phyloP scores from a whole-genome alignment of 768 basidiomycete genomes.

The Roridomyces roridus region DNA sequence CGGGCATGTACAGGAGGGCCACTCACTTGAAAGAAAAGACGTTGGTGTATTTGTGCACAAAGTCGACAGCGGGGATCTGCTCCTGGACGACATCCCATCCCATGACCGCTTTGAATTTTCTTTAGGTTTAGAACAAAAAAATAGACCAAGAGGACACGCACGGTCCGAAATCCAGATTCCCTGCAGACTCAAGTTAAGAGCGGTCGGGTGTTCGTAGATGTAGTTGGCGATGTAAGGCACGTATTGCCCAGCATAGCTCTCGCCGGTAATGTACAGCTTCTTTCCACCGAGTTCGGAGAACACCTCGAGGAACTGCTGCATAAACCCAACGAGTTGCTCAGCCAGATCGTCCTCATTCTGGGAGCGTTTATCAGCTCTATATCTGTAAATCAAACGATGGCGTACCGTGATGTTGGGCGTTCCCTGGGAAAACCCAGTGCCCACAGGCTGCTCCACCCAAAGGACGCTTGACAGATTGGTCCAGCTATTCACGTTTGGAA shows the following conservation, averaged over 20 bases:
- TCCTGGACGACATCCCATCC: conserved; percentile 70
- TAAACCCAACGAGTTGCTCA: conserved; percentile 59
- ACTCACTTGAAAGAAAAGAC: conserved; percentile 77
- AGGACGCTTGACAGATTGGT: conserved; percentile 79
- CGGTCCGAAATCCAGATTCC: conserved; percentile 80
- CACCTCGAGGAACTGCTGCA: conserved; percentile 78
- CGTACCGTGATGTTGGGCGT: conserved; percentile 64
- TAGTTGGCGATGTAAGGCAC: conserved; percentile 75
- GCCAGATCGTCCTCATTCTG: conserved; percentile 58
- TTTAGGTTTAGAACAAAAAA: not conserved
- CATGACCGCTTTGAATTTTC: conserved; percentile 66
- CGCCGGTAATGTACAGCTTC: conserved; percentile 73
- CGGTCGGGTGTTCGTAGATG: conserved; percentile 63
- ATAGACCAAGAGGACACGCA: too few relatives aligned
- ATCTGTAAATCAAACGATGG: conserved; percentile 31
- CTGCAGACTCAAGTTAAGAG: conserved; percentile 62
- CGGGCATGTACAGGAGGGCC: not conserved
- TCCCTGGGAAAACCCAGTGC: conserved; percentile 80
- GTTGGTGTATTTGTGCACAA: conserved; percentile 74
- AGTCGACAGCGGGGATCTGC: conserved; percentile 75
- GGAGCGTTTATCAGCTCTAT: too few relatives aligned
- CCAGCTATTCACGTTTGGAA: conserved; percentile 73
- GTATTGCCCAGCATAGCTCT: conserved; percentile 76
- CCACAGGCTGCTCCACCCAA: conserved; percentile 82
- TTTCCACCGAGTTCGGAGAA: conserved; percentile 77